Base-by-base conservation (phyloP, 306 rosid species). In the Luffa acutangula region DNA sequence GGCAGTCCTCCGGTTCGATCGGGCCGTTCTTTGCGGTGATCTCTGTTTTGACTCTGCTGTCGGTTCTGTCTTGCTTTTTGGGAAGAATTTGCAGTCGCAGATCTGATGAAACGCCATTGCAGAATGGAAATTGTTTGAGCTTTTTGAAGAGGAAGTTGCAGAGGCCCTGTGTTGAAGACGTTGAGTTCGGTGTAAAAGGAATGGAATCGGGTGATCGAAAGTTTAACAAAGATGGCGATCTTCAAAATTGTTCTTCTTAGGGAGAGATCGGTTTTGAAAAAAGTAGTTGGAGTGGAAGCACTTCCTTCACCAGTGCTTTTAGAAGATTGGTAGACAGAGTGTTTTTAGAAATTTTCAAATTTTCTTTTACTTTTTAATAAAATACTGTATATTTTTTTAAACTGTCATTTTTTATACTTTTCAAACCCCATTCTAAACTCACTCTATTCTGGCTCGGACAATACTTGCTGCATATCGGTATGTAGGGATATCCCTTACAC, bases 1-100 rank as follows among this genome's bases (percentile, higher is more conserved):
- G 90, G 88, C 37, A 76, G 9, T 88, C 92, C 14, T 85, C 91
- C 4, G 94, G 96, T 3, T 91, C 96, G 15, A 60, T 93, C n/a
- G 90, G 84, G 0, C 96, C 96, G 13, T 91, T 93, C 64, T 85
- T 93, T 9, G 96, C 81, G 1, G 97, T 93, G 48, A 89, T 93
- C 4, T 81, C 87, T 42, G 90, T 93, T 80, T 80, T 93, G 14
- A 67, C 86, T 0, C 18, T 89, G 54, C 81, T 93, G 0, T 80
- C 94, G 5, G 58, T 91, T 56, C 81, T 91, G 4, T 93, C 93
- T 6, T 93, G 97, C 84, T 53, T 85, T 53, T 51, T 91, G 80
- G 88, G 91, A 5, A 78, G 87, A 33, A 82, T 41, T 64, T 83
- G 88, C 80, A 86, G 82, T 25, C 75, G 63, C 21, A 73, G 74